Conservation (phyloP, 2,329 filamentous ascomycete genomes). For the Eutypella sp. region DNA sequence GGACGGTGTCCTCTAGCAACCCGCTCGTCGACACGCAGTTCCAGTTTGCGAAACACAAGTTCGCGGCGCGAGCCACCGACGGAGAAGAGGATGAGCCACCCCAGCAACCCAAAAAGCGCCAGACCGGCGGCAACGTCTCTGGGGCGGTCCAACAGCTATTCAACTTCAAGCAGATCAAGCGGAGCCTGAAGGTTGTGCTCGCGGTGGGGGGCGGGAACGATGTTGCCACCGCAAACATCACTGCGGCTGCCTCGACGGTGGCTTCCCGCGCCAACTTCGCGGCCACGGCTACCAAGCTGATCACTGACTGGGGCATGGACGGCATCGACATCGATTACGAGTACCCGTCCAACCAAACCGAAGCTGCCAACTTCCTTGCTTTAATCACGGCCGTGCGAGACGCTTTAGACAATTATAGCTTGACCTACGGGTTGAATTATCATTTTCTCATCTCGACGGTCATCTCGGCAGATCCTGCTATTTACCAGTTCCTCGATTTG, state of each 20-base stretch:
- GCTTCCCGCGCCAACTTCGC: constrained; percentile 63
- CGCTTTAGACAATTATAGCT: constrained; percentile 26
- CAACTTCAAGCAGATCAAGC: constrained; percentile 69
- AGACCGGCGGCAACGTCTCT: too few species aligned
- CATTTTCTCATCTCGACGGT: constrained; percentile 49
- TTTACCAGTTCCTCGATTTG: constrained; percentile 46
- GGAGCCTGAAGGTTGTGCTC: constrained; percentile 72
- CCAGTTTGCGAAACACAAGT: too few species aligned
- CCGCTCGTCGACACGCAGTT: constrained; percentile 60
- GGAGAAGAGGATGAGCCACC: constrained; percentile 74
- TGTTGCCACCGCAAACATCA: constrained; percentile 69
- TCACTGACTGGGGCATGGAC: constrained; percentile 62
- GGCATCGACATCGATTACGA: constrained; percentile 56
- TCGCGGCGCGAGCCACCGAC: constrained; percentile 60
- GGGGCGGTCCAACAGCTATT: constrained; percentile 75
- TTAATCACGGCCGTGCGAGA: constrained; percentile 38
- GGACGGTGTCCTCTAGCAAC: constrained; percentile 54
- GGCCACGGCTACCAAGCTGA: constrained; percentile 58
- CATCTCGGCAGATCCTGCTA: constrained; percentile 43
- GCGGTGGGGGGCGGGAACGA: constrained; percentile 82
- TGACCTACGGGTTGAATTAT: constrained; percentile 28
- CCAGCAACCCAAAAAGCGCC: too few species aligned
- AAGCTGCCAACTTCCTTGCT: constrained; percentile 37
- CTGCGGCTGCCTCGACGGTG: constrained; percentile 55
- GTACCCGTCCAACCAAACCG: constrained; percentile 36